Conservation (phyloP, 371 early-diverging fungal genomes). For the Mortierella sp. region DNA sequence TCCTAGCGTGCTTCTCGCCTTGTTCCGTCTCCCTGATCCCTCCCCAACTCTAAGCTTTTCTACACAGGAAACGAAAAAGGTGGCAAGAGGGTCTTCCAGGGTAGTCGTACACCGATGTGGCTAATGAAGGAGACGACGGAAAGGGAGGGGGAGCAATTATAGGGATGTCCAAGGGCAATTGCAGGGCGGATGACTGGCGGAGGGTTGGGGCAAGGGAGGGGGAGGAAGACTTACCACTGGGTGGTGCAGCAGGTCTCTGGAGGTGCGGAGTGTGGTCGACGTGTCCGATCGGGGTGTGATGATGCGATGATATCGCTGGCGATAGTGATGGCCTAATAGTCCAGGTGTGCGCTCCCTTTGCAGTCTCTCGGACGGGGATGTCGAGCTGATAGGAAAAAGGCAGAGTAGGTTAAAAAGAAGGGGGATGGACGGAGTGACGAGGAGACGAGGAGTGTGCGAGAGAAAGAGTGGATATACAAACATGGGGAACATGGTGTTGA, state of each 20-base stretch:
- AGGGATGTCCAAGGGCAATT: slow-evolving; percentile 1
- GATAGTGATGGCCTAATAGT: too few species aligned
- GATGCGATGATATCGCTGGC: too few species aligned
- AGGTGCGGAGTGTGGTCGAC: background rate
- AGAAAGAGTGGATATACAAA: slow-evolving; percentile 1
- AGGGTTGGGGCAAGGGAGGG: background rate
- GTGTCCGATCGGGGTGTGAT: slow-evolving; percentile 6
- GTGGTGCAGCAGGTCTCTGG: too few species aligned
- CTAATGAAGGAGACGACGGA: background rate
- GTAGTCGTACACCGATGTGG: slow-evolving; percentile 3
- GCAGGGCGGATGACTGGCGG: background rate
- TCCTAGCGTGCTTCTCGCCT: slow-evolving; percentile 2
- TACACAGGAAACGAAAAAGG: slow-evolving; percentile 1
- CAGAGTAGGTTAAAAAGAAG: background rate
- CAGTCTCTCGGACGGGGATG: background rate
- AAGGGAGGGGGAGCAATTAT: background rate
- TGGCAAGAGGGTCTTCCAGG: background rate
- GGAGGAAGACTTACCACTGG: background rate
- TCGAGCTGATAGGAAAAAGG: background rate
- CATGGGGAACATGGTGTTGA: background rate
- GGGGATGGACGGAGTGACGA: background rate
- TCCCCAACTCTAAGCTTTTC: slow-evolving; percentile 1
- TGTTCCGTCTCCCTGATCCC: background rate
- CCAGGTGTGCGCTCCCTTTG: too few species aligned
- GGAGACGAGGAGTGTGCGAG: background rate